Evolutionary conservation across 208 protist species (phyloP).

Genomic region (Wallacemonas sp.): DNA sequence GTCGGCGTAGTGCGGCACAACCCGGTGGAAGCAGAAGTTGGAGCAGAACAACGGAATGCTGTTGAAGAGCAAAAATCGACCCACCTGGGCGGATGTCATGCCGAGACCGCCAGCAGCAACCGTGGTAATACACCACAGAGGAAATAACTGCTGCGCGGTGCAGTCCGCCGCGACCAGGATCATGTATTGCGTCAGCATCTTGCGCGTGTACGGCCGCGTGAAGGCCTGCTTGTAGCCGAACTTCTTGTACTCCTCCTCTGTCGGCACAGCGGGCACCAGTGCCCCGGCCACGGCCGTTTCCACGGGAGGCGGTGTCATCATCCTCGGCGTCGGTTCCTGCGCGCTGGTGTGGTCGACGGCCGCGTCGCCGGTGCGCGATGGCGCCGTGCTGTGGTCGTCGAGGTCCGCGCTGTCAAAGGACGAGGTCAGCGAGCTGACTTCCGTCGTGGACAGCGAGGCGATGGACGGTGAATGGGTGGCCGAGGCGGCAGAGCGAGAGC

Average conservation of each 20-base stretch:
- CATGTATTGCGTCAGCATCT: constrained; percentile 68
- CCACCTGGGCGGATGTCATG: constrained; percentile 28
- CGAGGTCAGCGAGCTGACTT: neutral
- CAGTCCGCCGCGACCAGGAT: constrained; percentile 44
- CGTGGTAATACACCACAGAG: constrained; percentile 47
- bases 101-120: constrained; percentile 34
- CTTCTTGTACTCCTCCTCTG: neutral
- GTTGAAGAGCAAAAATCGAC: constrained; percentile 47
- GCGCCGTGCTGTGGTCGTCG: neutral
- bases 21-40: constrained; percentile 44
- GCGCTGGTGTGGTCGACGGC: neutral
- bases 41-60: constrained; percentile 42
- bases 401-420: neutral
- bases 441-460: neutral
- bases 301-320: constrained; percentile 1
- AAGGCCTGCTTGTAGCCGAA: constrained; percentile 69
- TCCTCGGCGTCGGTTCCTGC: no score
- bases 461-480: neutral
- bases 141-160: constrained; percentile 36
- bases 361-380: neutral
- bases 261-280: neutral
- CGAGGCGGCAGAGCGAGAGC: no score
- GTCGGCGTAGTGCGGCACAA: constrained; percentile 29
- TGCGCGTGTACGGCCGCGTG: constrained; percentile 28
- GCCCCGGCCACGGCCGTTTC: neutral